These are phyloP conservation scores for Gigaspora rosea DNA, from an alignment of 192 early-diverging fungal genomes.

Conservation along the genomic window DNA sequence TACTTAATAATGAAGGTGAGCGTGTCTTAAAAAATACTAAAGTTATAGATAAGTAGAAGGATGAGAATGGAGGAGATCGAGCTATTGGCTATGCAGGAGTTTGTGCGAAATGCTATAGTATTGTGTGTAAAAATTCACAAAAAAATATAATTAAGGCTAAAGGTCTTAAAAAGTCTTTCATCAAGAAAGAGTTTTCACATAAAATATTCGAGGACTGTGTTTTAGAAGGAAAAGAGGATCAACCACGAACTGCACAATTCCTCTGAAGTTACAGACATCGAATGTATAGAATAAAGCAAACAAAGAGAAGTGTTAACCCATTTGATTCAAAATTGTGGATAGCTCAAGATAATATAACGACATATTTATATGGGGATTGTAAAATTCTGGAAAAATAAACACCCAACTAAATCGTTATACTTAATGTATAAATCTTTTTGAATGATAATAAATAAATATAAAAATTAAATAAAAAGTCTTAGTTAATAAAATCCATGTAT, in stretches of 20 bases:
- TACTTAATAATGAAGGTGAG: slow-evolving; percentile 31
- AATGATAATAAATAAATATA: no score
- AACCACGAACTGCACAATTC: slow-evolving; percentile 22
- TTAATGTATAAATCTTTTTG: no score
- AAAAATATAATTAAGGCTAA: no score
- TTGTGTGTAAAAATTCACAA: no score
- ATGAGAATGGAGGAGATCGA: slow-evolving; percentile 26
- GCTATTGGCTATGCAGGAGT: slow-evolving; percentile 23
- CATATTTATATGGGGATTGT: slow-evolving; percentile 29
- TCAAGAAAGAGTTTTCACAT: slow-evolving; percentile 27
- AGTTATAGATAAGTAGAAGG: slow-evolving; percentile 30
- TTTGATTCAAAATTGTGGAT: slow-evolving; percentile 28
- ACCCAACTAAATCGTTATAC: no score
- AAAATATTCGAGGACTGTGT: slow-evolving; percentile 33
- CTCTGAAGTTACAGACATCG: slow-evolving; percentile 27
- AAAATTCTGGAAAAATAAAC: slow-evolving; percentile 28
- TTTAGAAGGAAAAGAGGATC: slow-evolving; percentile 30
- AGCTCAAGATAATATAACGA: slow-evolving; percentile 4
- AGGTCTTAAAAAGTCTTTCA: slow-evolving; percentile 27
- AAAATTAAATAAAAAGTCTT: no score
- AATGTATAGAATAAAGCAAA: slow-evolving; percentile 31
- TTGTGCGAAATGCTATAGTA: slow-evolving; percentile 26
- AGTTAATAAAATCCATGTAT: no score
- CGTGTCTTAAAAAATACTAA: slow-evolving; percentile 31
- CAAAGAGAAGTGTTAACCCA: slow-evolving; percentile 29